Percentiles rank a stretch among this genome's conserved stretches.
Conservation (phyloP, 129 eudicot genomes). For the Deinandra increscens region DNA sequence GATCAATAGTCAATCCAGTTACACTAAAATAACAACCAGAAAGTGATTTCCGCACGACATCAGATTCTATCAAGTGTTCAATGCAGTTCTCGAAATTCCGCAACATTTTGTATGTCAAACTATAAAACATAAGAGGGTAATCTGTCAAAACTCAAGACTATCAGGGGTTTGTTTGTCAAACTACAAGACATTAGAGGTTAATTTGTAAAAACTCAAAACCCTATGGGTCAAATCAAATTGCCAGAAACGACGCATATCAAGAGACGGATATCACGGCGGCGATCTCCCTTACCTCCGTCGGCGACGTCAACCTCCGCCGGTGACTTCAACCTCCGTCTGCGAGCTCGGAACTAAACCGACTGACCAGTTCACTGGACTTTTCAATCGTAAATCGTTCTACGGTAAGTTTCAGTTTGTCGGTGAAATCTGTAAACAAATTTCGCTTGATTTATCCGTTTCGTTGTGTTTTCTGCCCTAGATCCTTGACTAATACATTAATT, state of each 20-base stretch:
- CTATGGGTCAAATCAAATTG: slow-evolving; percentile 8
- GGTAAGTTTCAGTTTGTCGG: slow-evolving; percentile 22
- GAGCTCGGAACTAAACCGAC: not conserved
- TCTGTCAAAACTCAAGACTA: too few species aligned
- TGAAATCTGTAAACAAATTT: not conserved
- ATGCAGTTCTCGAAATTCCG: too few species aligned
- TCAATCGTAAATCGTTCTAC: not conserved
- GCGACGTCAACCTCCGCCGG: slow-evolving; percentile 6
- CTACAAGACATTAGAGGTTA: too few species aligned
- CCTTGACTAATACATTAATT: not conserved
- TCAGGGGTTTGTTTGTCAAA: too few species aligned
- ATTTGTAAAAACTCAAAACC: not conserved
- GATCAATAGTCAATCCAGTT: too few species aligned
- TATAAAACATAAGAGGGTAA: too few species aligned
- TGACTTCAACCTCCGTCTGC: slow-evolving; percentile 7
- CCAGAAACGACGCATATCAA: slow-evolving; percentile 1
- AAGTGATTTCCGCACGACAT: too few species aligned
- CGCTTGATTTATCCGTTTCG: not conserved
- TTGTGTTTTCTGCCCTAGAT: not conserved
- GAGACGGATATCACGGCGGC: not conserved
- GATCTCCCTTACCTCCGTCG: not conserved
- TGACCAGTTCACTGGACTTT: not conserved
- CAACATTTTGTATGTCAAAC: too few species aligned
- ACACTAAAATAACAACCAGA: too few species aligned
- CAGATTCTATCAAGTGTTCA: too few species aligned